Conservation (phyloP, 176 grass and related monocot species). For the Sorghum bicolor region DNA sequence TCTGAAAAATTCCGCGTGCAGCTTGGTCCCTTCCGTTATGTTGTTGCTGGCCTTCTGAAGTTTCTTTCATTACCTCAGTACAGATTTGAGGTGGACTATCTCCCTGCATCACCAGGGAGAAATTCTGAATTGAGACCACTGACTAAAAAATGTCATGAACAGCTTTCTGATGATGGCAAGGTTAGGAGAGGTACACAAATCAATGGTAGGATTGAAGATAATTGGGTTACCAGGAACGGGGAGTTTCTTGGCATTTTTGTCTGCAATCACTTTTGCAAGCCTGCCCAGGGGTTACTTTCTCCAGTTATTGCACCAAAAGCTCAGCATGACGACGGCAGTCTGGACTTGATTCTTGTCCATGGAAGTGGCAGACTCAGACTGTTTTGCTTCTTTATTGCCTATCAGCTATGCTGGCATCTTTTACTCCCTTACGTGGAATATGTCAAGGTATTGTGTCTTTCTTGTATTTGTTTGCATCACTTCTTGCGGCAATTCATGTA, state of each 20-base stretch:
- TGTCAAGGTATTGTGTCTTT: slow-evolving; percentile 59
- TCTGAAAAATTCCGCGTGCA: slow-evolving; percentile 80
- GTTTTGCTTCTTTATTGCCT: slow-evolving; percentile 72
- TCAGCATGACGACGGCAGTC: slow-evolving; percentile 57
- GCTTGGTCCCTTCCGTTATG: slow-evolving; percentile 75
- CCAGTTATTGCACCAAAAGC: slow-evolving; percentile 78
- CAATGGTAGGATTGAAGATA: slow-evolving; percentile 32
- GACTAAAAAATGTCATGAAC: slow-evolving; percentile 30
- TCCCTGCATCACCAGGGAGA: slow-evolving; percentile 49
- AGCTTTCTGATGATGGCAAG: slow-evolving; percentile 27
- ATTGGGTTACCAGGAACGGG: slow-evolving; percentile 64
- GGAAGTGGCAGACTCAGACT: slow-evolving; percentile 73
- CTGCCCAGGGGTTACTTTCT: slow-evolving; percentile 73
- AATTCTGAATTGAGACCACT: slow-evolving; percentile 15
- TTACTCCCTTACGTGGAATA: slow-evolving; percentile 86
- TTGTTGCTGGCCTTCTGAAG: slow-evolving; percentile 78
- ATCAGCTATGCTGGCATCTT: slow-evolving; percentile 84
- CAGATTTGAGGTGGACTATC: slow-evolving; percentile 87
- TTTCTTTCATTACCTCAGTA: slow-evolving; percentile 82
- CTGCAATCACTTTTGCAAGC: slow-evolving; percentile 89
- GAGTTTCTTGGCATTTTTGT: slow-evolving; percentile 84
- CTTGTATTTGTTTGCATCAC: not conserved
- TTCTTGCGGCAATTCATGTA: not conserved
- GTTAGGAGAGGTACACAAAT: not conserved
- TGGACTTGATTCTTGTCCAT: slow-evolving; percentile 82